Evolutionary conservation across 108 stramenopile genomes (phyloP), one percentile per base, ranked within the genome.

Genomic region (Skeletonema marinoi): DNA sequence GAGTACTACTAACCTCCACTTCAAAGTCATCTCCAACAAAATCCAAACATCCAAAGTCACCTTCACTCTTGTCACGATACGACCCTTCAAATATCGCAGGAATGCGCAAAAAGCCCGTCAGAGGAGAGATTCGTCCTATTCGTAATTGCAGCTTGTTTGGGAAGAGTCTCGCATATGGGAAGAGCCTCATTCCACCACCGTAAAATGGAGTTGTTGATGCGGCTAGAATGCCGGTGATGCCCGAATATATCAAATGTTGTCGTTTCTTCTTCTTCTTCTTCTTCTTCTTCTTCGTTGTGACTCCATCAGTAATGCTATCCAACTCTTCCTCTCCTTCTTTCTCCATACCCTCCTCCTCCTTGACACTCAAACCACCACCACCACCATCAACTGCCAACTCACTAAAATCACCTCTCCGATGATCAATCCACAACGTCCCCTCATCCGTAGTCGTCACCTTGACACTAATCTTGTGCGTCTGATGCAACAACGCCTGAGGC

Each of bases 141-240:
- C 88, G 85, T 9, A 92, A 50, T n/a, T 88, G 88, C 12, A 86
- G 56, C 60, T 76, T 74, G 50, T 82, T 62, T 14, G 81, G 81
- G 12, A 78, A 73, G 31, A 88, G 66, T 12, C 89, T 74, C 1
- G 91, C 88, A 68, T 90, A 92, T 54, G 91, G 91, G 59, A 92
- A 92, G 17, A 92, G 67, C 16, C 79, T 74, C 48, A 92, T 60
- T 29, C 88, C 88, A 16, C 91, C 91, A 13, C 91, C 91, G 64
- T 92, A 92, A 65, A 77, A 92, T 12, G 91, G 91, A 36, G 88
- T 78, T 13, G 88, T 88, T 1, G 84, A 78, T 12, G 78, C 87
- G 12, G 85, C 87, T 8, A 90, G 65, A 51, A 92, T 90, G 10
- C 89, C 89, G 9, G 92, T 86, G 0, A 46, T 67, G 3, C 92